Evolutionary conservation across 1,284 basidiomycete species (phyloP).

Genomic region (Microbotryum violaceum): DNA sequence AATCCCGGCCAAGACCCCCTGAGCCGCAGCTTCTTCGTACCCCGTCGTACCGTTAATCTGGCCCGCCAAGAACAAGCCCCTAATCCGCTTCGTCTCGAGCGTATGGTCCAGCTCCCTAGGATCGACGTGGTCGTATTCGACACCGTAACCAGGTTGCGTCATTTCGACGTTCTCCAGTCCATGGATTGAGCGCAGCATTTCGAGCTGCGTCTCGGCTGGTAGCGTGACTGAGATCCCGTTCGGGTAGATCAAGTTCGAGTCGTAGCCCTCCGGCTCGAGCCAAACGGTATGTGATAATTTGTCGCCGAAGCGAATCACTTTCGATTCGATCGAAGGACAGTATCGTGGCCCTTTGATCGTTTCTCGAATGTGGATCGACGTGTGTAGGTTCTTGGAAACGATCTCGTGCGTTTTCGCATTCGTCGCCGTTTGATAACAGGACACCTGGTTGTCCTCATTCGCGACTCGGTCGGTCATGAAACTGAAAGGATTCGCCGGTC

Average conservation of each 20-base stretch:
- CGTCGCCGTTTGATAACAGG: slow-evolving; percentile 66
- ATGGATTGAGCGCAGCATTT: slow-evolving; percentile 70
- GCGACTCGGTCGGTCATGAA: slow-evolving; percentile 44
- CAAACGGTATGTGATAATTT: slow-evolving; percentile 68
- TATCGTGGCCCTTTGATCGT: slow-evolving; percentile 82
- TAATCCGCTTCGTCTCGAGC: slow-evolving; percentile 73
- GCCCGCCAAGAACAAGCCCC: slow-evolving; percentile 74
- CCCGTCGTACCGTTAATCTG: slow-evolving; percentile 89
- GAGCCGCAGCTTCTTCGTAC: slow-evolving; percentile 85
- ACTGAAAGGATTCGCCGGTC: slow-evolving; percentile 33
- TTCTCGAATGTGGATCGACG: slow-evolving; percentile 75
- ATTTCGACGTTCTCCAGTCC: slow-evolving; percentile 76
- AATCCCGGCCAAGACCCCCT: slow-evolving; percentile 69
- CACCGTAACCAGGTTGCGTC: slow-evolving; percentile 76
- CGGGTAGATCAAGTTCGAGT: slow-evolving; percentile 78
- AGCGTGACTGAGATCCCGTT: slow-evolving; percentile 81
- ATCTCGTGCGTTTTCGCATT: slow-evolving; percentile 64
- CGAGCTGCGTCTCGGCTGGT: slow-evolving; percentile 70
- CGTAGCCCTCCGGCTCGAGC: slow-evolving; percentile 85
- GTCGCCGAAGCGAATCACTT: slow-evolving; percentile 67
- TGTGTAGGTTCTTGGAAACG: slow-evolving; percentile 62
- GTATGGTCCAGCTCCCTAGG: slow-evolving; percentile 68
- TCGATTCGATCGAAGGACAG: slow-evolving; percentile 82
- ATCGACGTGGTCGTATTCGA: slow-evolving; percentile 89
- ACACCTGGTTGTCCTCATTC: slow-evolving; percentile 58